Base-by-base conservation (phyloP, 768 basidiomycete genomes). In the Serendipita sp. region DNA sequence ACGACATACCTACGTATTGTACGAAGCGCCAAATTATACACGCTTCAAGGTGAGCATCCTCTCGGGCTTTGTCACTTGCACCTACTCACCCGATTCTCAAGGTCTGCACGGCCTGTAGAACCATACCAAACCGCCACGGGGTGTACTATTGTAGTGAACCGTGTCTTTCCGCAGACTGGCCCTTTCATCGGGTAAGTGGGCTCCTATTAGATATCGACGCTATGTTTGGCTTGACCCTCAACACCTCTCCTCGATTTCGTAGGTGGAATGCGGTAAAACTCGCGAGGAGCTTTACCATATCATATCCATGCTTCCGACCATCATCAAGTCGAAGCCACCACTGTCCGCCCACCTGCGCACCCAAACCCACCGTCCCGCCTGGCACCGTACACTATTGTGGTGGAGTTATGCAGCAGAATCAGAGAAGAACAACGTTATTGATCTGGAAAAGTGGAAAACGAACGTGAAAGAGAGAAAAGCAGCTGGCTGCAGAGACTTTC, bases 71-170 rank as follows among this genome's bases (percentile, higher is more conserved):
- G 10, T 18, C 1, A 31, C 23, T 10, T 5, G 3, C 55, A 60
- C 3, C 16, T 27, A 10, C 55, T 60, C 55, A 31, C 23, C 23
- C 6, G 3, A 36, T 10, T 3, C 23, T 10, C 18, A 2, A 60
- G 55, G 55, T 60, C 6, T 60, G 55, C 27, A 31, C 55, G 23
- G 8, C 55, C 16, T 60, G 55, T 31, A 18, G 55, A 18, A 27
- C 27, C 3, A 31, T 60, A 10, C 55, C 55, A 8, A n/a, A 34
- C 1, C 55, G 55, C 34, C 55, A 34, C n/a, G 55, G 55, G 10
- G 55, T 60, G 27, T 60, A 27, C 34, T 60, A 60, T 27, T 60
- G 55, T 34, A 60, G 55, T 60, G 55, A 60, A n/a, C 13, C 55
- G 16, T 60, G 55, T 60, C 13, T 60, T 31, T 10, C 55, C 3